Conservation (phyloP, 345 rosid species). For the Erysimum cheiranthoides region DNA sequence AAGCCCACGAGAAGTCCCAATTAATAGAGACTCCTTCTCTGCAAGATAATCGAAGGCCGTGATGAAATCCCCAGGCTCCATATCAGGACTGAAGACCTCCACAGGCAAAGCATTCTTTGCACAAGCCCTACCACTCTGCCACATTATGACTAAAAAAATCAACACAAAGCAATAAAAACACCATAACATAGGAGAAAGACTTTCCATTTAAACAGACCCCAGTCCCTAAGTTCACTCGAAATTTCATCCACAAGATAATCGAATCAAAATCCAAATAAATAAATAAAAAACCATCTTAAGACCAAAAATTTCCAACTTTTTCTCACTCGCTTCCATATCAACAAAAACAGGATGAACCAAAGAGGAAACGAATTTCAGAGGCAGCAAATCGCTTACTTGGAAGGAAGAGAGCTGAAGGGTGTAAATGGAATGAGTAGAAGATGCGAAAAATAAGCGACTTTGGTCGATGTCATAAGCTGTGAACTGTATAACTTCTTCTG, state of each 20-base stretch:
- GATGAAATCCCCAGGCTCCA: constrained; percentile 72
- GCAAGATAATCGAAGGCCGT: constrained; percentile 82
- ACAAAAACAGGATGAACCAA: not conserved
- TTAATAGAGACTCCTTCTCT: constrained; percentile 87
- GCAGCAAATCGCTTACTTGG: constrained; percentile 50
- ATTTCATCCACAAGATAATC: constrained; percentile 13
- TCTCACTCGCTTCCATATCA: constrained; percentile 7
- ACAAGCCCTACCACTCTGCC: constrained; percentile 60
- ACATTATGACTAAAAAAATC: constrained; percentile 11
- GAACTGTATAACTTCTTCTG: constrained; percentile 59
- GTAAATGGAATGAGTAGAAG: constrained; percentile 70
- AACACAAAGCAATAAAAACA: constrained; percentile 1
- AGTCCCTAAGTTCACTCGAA: constrained; percentile 18
- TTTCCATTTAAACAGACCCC: constrained; percentile 1
- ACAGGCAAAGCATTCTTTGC: constrained; percentile 49
- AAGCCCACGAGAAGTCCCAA: constrained; percentile 79
- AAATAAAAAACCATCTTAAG: not conserved
- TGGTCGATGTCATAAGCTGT: constrained; percentile 82
- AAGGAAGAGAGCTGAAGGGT: constrained; percentile 64
- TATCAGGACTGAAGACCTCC: constrained; percentile 55
- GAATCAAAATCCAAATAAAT: too few species aligned
- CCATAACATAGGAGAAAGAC: constrained; percentile 8
- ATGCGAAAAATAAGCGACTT: constrained; percentile 80
- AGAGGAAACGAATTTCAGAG: constrained; percentile 20
- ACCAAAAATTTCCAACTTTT: constrained; percentile 8